phyloP scores from a whole-genome alignment of 2,329 filamentous ascomycete species.

The Penicillium fuscoglaucum region DNA sequence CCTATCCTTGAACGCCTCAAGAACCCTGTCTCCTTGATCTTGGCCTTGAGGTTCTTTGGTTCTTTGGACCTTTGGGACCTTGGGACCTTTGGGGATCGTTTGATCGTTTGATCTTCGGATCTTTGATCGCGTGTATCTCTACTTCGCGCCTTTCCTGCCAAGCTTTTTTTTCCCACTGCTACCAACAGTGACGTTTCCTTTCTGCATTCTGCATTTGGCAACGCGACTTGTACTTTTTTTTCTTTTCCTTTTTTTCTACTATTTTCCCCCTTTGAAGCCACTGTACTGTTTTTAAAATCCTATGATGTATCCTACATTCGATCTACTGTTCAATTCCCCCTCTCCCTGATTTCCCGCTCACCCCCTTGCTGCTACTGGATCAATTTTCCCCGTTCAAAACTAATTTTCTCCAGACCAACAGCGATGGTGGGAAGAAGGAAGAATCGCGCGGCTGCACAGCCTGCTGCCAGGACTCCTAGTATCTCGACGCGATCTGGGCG shows the following conservation, averaged over 20 bases:
- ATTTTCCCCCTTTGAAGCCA: background rate
- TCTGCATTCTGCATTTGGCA: constrained; percentile 3
- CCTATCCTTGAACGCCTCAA: background rate
- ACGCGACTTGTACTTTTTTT: constrained; percentile 3
- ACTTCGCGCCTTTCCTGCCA: constrained; percentile 4
- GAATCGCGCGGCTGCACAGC: constrained; percentile 31
- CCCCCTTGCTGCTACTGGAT: background rate
- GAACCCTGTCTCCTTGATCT: constrained; percentile 5
- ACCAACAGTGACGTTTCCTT: constrained; percentile 6
- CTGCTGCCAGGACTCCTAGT: constrained; percentile 21
- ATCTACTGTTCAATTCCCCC: background rate
- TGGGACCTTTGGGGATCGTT: background rate
- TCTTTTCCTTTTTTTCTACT: background rate
- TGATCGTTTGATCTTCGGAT: background rate
- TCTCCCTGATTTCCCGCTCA: background rate
- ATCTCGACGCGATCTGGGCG: constrained; percentile 22
- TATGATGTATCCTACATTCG: background rate
- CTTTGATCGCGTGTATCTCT: constrained; percentile 7
- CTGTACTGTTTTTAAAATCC: background rate
- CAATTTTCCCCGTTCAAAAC: constrained; percentile 8
- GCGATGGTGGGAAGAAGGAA: constrained; percentile 42
- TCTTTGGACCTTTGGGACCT: background rate
- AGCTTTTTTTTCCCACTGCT: constrained; percentile 4
- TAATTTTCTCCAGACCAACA: constrained; percentile 19
- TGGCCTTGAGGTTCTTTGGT: background rate